These are phyloP conservation scores for Hibiscus mutabilis DNA, from an alignment of 345 rosid species.

Conservation along the genomic window DNA sequence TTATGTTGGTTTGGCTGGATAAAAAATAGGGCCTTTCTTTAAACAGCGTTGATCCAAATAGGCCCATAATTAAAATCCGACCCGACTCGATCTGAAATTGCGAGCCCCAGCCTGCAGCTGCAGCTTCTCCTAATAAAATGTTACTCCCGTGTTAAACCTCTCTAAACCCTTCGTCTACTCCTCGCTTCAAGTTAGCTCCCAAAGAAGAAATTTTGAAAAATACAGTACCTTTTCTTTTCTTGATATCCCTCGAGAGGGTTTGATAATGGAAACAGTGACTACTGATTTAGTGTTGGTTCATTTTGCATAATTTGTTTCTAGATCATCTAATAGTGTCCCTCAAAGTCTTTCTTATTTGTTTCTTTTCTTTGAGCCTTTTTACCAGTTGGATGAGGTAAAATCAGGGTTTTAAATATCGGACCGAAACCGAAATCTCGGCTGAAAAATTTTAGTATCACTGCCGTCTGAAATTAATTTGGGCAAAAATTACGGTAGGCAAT, in stretches of 20 bases:
- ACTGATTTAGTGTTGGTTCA: background rate
- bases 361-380: conserved; percentile 8
- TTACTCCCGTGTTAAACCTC: background rate
- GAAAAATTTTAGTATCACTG: no score
- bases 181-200: background rate
- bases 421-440: no score
- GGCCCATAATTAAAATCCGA: background rate
- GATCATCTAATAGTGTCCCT: background rate
- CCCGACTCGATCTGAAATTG: background rate
- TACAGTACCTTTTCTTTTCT: no score
- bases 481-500: no score
- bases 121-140: background rate
- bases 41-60: background rate
- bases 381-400: conserved; percentile 76
- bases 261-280: background rate
- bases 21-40: background rate
- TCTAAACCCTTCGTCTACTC: conserved; percentile 5
- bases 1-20: background rate
- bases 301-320: background rate
- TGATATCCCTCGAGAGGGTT: background rate
- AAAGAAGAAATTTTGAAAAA: background rate
- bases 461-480: no score
- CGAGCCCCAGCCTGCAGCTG: conserved; percentile 1
- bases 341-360: conserved; percentile 8
- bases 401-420: no score